Conservation (phyloP, 441 rosid species). For the Adansonia rubrostipa region DNA sequence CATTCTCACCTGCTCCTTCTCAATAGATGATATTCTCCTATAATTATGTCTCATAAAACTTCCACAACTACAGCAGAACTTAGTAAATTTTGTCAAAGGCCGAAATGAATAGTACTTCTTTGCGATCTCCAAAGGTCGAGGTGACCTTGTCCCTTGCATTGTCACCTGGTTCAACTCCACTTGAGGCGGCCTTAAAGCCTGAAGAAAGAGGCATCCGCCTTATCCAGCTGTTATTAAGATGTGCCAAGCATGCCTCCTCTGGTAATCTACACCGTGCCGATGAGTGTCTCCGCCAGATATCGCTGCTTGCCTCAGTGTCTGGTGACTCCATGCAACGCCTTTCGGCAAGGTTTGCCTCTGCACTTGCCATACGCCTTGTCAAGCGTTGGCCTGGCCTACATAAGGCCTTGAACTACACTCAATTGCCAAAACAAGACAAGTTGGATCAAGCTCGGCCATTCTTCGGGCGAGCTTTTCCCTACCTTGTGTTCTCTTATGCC, state of each 20-base stretch:
- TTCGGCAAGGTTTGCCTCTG: conserved; percentile 46
- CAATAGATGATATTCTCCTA: conserved; percentile 25
- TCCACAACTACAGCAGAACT: background rate
- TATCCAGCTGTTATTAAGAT: conserved; percentile 51
- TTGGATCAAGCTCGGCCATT: conserved; percentile 23
- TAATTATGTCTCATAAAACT: conserved; percentile 13
- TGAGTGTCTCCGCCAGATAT: conserved; percentile 44
- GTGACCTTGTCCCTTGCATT: conserved; percentile 51
- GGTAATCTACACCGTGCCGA: conserved; percentile 53
- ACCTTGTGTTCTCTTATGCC: conserved; percentile 38
- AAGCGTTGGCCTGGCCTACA: conserved; percentile 57
- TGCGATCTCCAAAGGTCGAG: conserved; percentile 37
- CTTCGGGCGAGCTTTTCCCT: conserved; percentile 37
- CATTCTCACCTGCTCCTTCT: background rate
- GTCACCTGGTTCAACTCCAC: conserved; percentile 28
- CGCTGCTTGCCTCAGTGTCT: conserved; percentile 43
- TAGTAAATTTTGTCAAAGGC: background rate
- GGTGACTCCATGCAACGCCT: conserved; percentile 61
- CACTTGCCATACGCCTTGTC: conserved; percentile 48
- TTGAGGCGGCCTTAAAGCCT: conserved; percentile 20
- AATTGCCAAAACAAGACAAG: background rate
- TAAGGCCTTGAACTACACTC: conserved; percentile 39
- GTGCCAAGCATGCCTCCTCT: conserved; percentile 50
- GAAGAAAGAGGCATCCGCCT: conserved; percentile 53
- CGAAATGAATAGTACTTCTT: conserved; percentile 32